phyloP scores from a whole-genome alignment of 352 stramenopile species.

The Phytophthora nicotianae region DNA sequence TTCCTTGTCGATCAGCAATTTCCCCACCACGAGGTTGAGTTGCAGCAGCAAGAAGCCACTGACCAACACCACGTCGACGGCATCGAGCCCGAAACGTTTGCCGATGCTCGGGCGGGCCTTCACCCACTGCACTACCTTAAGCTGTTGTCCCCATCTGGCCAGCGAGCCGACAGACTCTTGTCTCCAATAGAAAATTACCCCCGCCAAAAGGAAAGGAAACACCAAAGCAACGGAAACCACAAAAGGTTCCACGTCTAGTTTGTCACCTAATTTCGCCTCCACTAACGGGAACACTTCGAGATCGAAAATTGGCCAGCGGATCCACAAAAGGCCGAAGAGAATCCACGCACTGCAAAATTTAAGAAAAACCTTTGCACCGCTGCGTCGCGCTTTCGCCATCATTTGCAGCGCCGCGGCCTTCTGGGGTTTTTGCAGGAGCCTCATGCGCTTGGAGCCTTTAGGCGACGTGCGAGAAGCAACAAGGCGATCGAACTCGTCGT shows the following conservation, averaged over 20 bases:
- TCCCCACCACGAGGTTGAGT: slow-evolving; percentile 66
- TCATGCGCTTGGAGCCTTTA: slow-evolving; percentile 23
- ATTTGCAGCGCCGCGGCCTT: slow-evolving; percentile 27
- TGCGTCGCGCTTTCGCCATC: slow-evolving; percentile 23
- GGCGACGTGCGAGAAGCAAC: slow-evolving; percentile 11
- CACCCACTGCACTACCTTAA: slow-evolving; percentile 35
- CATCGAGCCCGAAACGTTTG: slow-evolving; percentile 41
- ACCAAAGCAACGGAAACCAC: slow-evolving; percentile 44
- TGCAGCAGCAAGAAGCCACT: slow-evolving; percentile 56
- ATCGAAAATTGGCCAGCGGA: slow-evolving; percentile 58
- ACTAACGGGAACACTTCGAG: slow-evolving; percentile 34
- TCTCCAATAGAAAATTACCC: slow-evolving; percentile 52
- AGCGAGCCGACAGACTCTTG: slow-evolving; percentile 22
- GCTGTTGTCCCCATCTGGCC: slow-evolving; percentile 6
- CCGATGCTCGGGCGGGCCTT: slow-evolving; percentile 27
- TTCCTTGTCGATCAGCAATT: slow-evolving; percentile 67
- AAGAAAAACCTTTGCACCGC: slow-evolving; percentile 20
- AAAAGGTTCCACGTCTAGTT: slow-evolving; percentile 52
- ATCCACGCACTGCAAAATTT: slow-evolving; percentile 34
- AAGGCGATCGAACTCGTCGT: slow-evolving; percentile 28
- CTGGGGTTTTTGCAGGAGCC: slow-evolving; percentile 31
- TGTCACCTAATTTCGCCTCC: slow-evolving; percentile 36
- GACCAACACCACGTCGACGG: slow-evolving; percentile 51
- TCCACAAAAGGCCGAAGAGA: slow-evolving; percentile 46
- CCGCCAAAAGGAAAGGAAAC: slow-evolving; percentile 44